Evolutionary conservation across 179 eudicot species (phyloP).

Genomic region (Corrigiola litoralis): DNA sequence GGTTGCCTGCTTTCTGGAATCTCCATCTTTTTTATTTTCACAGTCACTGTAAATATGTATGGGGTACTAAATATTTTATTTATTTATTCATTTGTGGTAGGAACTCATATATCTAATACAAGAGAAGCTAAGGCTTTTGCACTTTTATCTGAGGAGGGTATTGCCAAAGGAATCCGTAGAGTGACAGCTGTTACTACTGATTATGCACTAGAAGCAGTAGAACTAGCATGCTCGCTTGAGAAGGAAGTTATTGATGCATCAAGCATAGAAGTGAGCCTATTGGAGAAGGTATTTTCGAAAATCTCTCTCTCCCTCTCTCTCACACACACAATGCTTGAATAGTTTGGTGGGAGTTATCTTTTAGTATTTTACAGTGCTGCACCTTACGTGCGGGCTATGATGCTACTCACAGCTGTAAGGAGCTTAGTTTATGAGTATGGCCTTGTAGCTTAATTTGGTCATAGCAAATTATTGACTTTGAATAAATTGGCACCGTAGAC

Average conservation of each 20-base stretch:
- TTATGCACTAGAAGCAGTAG: constrained; percentile 58
- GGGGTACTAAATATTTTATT: background rate
- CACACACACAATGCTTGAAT: too few species aligned
- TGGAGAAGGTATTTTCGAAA: constrained; percentile 59
- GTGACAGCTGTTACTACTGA: constrained; percentile 91
- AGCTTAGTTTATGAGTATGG: too few species aligned
- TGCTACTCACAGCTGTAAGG: too few species aligned
- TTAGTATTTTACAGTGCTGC: background rate
- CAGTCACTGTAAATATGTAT: background rate
- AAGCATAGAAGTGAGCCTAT: constrained; percentile 50
- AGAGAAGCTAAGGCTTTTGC: constrained; percentile 92
- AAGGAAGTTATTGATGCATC: constrained; percentile 74
- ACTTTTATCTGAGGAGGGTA: constrained; percentile 91
- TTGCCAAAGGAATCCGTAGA: constrained; percentile 96
- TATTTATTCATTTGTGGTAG: constrained; percentile 32
- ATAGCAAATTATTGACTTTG: too few species aligned
- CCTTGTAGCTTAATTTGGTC: too few species aligned
- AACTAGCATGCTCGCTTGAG: constrained; percentile 63
- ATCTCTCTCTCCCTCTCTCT: background rate
- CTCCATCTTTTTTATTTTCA: background rate
- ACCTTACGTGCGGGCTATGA: too few species aligned
- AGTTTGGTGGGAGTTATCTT: too few species aligned
- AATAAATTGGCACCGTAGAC: too few species aligned
- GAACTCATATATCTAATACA: constrained; percentile 93
- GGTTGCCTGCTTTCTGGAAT: constrained; percentile 37